Percentiles rank a stretch among this genome's conserved stretches.
Conservation (phyloP, 2,329 filamentous ascomycete species). For the Tolypocladium ovalisporum region DNA sequence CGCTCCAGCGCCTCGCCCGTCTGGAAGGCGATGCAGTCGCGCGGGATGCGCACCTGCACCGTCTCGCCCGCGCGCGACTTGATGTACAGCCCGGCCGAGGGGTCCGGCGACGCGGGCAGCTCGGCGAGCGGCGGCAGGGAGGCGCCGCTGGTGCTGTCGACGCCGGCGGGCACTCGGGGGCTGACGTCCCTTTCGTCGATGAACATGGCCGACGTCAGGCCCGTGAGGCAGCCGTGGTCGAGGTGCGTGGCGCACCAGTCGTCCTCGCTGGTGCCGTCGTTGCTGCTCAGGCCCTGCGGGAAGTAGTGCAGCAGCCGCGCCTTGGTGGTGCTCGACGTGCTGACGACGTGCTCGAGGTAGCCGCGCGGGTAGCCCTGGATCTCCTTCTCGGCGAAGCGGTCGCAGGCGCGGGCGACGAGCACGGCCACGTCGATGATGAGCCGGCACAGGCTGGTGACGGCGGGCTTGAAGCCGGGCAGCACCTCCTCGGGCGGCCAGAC, state of each 20-base stretch:
- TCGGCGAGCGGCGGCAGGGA: slow-evolving; percentile 50
- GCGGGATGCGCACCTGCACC: slow-evolving; percentile 86
- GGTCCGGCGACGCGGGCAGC: slow-evolving; percentile 66
- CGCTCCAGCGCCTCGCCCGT: slow-evolving; percentile 85
- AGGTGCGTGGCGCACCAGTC: slow-evolving; percentile 91
- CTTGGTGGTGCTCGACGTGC: slow-evolving; percentile 78
- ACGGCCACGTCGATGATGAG: slow-evolving; percentile 85
- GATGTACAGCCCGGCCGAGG: slow-evolving; percentile 85
- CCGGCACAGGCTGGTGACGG: slow-evolving; percentile 64
- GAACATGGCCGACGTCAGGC: slow-evolving; percentile 92
- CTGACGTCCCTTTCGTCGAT: slow-evolving; percentile 57
- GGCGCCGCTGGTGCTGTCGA: slow-evolving; percentile 10
- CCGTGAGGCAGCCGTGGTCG: slow-evolving; percentile 89
- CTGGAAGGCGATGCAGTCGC: slow-evolving; percentile 89
- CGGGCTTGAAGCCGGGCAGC: slow-evolving; percentile 64
- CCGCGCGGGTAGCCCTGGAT: slow-evolving; percentile 65
- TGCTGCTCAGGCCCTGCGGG: slow-evolving; percentile 36
- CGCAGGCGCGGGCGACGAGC: slow-evolving; percentile 82
- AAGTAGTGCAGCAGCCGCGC: slow-evolving; percentile 91
- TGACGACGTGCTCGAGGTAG: slow-evolving; percentile 81
- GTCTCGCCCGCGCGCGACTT: slow-evolving; percentile 70
- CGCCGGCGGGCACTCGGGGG: slow-evolving; percentile 19
- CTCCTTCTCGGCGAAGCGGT: slow-evolving; percentile 70
- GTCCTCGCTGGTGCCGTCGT: slow-evolving; percentile 46
- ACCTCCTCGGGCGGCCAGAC: slow-evolving; percentile 66